A percentile compares a stretch with the other conserved stretches of the same genome.
phyloP scores from a whole-genome alignment of 345 rosid genomes.

The Garcia nutans region DNA sequence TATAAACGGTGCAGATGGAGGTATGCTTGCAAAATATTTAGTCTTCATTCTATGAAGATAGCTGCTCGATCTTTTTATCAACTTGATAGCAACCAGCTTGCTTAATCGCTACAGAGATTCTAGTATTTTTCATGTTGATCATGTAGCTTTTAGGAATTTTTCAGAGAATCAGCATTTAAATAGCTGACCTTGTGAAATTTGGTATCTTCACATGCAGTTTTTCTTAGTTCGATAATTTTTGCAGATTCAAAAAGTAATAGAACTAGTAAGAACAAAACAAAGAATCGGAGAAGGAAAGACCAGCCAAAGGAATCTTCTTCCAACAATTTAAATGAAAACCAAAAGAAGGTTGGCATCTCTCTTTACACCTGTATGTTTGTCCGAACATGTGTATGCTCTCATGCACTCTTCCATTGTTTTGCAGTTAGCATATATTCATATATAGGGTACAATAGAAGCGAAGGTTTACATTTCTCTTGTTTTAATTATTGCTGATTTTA shows the following conservation, averaged over 20 bases:
- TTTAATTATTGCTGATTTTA: slow-evolving; percentile 22
- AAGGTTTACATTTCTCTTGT: neutral
- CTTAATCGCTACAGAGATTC: neutral
- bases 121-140: neutral
- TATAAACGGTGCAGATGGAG: slow-evolving; percentile 72
- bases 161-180: neutral
- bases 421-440: neutral
- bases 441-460: neutral
- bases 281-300: slow-evolving; percentile 64
- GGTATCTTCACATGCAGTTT: neutral
- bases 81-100: slow-evolving; percentile 5
- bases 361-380: neutral
- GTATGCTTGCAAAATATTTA: slow-evolving; percentile 33
- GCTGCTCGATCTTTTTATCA: neutral
- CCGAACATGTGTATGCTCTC: neutral
- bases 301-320: slow-evolving; percentile 44
- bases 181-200: neutral
- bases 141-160: neutral
- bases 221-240: slow-evolving; percentile 22
- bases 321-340: slow-evolving; percentile 32
- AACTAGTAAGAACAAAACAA: slow-evolving; percentile 62
- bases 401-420: neutral
- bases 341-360: slow-evolving; percentile 43
- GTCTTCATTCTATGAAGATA: neutral
- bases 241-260: slow-evolving; percentile 66